phyloP scores from a whole-genome alignment of 2,329 filamentous ascomycete genomes.

The Pseudogymnoascus sp. region DNA sequence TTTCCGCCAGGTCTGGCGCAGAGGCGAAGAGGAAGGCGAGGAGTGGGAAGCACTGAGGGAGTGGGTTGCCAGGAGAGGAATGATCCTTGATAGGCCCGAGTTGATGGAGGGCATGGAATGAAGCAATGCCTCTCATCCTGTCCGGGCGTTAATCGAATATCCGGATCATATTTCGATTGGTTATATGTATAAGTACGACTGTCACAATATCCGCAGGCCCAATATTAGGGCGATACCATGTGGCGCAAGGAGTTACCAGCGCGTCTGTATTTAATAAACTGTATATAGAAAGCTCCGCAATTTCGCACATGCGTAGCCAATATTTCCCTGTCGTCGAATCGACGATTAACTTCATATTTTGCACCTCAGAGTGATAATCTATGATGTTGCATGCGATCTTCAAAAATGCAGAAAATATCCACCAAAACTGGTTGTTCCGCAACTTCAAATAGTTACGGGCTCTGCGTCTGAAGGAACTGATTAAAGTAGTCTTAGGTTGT shows the following conservation, averaged over 20 bases:
- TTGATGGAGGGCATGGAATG: slow-evolving; percentile 89
- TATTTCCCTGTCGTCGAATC: background rate
- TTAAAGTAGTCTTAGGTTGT: background rate
- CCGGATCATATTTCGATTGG: background rate
- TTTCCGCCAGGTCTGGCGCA: slow-evolving; percentile 69
- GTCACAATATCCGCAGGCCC: background rate
- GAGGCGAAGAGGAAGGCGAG: slow-evolving; percentile 82
- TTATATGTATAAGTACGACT: background rate
- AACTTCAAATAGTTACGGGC: background rate
- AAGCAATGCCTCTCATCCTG: background rate
- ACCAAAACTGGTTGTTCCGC: background rate
- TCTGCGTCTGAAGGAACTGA: background rate
- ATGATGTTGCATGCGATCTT: too few relatives aligned
- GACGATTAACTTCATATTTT: background rate
- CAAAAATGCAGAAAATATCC: background rate
- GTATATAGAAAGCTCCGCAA: background rate
- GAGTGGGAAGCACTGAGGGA: slow-evolving; percentile 85
- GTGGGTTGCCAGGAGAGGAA: slow-evolving; percentile 72
- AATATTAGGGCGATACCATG: background rate
- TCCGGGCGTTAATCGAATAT: background rate
- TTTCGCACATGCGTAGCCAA: background rate
- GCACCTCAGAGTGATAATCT: background rate
- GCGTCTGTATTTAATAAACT: background rate
- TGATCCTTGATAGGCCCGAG: slow-evolving; percentile 83
- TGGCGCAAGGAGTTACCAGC: slow-evolving; percentile 4